Percentiles rank a stretch among this genome's conserved stretches.
phyloP scores from a whole-genome alignment of 2,329 filamentous ascomycete species.

The Colletotrichum liaoningense region DNA sequence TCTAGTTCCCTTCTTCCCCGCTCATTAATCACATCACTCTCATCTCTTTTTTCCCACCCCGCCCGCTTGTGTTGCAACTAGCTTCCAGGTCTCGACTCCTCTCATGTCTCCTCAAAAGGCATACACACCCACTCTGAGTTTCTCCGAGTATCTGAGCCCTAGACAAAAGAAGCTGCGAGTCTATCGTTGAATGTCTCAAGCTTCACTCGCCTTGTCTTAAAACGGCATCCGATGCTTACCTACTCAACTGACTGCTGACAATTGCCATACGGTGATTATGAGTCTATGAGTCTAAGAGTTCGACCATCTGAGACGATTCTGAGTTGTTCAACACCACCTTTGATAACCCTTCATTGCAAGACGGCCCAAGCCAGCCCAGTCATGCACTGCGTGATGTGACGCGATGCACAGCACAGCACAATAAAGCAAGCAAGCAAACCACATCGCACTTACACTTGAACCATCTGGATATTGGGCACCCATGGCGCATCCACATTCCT shows the following conservation, averaged over 20 bases:
- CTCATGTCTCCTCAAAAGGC: neutral
- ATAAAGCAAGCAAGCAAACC: conserved; percentile 16
- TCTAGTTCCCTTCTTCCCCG: neutral
- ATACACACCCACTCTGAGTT: neutral
- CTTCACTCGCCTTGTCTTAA: neutral
- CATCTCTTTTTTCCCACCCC: neutral
- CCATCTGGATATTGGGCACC: conserved; percentile 30
- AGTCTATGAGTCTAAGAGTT: too few species aligned
- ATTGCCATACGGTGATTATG: too few species aligned
- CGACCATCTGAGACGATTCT: neutral
- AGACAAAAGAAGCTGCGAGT: neutral
- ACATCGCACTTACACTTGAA: conserved; percentile 1
- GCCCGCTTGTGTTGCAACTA: neutral
- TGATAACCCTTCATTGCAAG: conserved; percentile 1
- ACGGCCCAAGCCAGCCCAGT: conserved; percentile 3
- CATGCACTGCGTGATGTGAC: conserved; percentile 11
- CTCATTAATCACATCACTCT: neutral
- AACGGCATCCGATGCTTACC: conserved; percentile 10
- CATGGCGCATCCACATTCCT: conserved; percentile 27
- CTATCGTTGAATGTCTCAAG: neutral
- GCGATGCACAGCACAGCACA: conserved; percentile 22
- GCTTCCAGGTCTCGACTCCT: neutral
- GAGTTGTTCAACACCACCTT: neutral
- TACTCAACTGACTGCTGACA: neutral
- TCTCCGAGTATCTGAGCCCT: neutral